phyloP scores from a whole-genome alignment of 108 stramenopile species.

The Nannochloropsis granulata region DNA sequence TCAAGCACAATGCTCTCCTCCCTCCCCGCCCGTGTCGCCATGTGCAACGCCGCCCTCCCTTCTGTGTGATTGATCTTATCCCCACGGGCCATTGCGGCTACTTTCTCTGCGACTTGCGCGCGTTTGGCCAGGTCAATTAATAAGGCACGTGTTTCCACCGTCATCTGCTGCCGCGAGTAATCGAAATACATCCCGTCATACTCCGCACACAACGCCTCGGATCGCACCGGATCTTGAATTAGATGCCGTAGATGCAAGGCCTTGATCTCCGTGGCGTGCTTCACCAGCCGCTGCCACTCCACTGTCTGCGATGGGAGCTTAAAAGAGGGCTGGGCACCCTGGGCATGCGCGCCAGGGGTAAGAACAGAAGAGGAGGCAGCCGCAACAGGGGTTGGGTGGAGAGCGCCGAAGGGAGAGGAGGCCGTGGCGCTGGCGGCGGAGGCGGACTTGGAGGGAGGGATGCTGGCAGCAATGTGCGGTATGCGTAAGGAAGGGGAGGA shows the following conservation, averaged over 20 bases:
- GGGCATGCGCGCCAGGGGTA: neutral
- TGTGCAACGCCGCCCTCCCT: slow-evolving; percentile 86
- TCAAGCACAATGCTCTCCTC: slow-evolving; percentile 53
- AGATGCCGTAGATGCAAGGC: slow-evolving; percentile 8
- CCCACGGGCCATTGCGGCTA: slow-evolving; percentile 65
- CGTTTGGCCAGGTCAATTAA: slow-evolving; percentile 80
- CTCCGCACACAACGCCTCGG: slow-evolving; percentile 12
- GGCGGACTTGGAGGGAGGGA: neutral
- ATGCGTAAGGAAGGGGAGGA: neutral
- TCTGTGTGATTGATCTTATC: slow-evolving; percentile 95
- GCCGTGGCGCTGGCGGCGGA: neutral
- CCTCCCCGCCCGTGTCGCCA: slow-evolving; percentile 13
- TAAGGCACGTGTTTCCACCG: slow-evolving; percentile 48
- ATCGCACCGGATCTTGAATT: neutral
- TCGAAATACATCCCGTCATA: slow-evolving; percentile 65
- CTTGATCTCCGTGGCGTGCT: neutral
- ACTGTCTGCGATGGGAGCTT: neutral
- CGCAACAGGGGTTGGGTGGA: neutral
- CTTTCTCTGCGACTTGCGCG: slow-evolving; percentile 50
- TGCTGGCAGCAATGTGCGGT: neutral
- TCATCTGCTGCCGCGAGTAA: slow-evolving; percentile 85
- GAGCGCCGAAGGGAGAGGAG: neutral
- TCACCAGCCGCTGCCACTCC: neutral
- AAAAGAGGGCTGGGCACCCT: neutral
- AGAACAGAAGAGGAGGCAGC: neutral